Evolutionary conservation across 768 basidiomycete genomes (phyloP), one percentile per base, ranked within the genome.

Genomic region (Pulveroboletus sp.): DNA sequence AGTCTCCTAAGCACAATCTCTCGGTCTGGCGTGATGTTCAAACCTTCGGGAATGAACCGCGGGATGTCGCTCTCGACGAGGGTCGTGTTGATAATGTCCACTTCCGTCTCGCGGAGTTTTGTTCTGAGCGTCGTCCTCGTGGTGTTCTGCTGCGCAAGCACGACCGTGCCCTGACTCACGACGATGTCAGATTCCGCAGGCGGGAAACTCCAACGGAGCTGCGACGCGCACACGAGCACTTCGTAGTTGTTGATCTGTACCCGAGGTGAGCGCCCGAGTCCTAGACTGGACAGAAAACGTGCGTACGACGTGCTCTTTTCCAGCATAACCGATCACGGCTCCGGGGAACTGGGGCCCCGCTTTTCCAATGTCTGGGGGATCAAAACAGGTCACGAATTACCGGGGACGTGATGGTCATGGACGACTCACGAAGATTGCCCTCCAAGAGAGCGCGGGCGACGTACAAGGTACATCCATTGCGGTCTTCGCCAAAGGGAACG

Each of bases 211-310:
- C 66, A 67, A 9, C 61, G 67, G 17, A 67, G 59, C 38, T 66
- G 63, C 17, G 67, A 67, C 17, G 66, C 65, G 40, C 67, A 67
- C 5, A 72, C 69, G 6, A 70, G 65, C 29, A 71, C 62, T 44
- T 71, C 69, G 24, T 67, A 71, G 32, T 60, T 45, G 41, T 51
- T 24, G 17, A 71, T 57, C 69, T 71, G 40, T 3, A 5, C 20
- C 24, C 35, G 46, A 46, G 2, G 10, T 56, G 3, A 52, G 42
- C 27, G n/a, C n/a, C n/a, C 40, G 7, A 21, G 34, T 31, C 24
- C 24, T 11, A 16, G 2, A 4, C 5, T 12, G 17, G 11, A 32
- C n/a, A 45, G 33, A 17, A 21, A 10, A 39, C 16, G 35, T 19
- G 27, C 60, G 29, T 52, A 71, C 69, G 3, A 61, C 57, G 47